Base-by-base conservation (phyloP, 129 eudicot genomes). In the Helianthus tuberosus region DNA sequence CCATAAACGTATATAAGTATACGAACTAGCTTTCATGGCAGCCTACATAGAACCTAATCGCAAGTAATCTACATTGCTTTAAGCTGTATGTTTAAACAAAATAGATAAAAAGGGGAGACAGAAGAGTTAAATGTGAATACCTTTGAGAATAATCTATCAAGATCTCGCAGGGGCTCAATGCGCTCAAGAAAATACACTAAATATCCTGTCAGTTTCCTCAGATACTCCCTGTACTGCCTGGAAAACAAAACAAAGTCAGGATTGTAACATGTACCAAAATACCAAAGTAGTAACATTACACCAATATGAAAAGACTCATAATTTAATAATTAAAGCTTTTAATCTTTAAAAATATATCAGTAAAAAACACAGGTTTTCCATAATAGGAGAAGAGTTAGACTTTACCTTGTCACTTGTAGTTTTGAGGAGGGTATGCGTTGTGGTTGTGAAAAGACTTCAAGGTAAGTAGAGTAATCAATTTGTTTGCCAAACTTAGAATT, bases 101-200 rank as follows among this genome's bases (percentile, higher is more conserved):
- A 6, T 5, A 15, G 59, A 15, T 6, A 52, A 52, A 66, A 63
- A 10, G 9, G 23, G 35, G 66, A 46, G n/a, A 14, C 14, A 27
- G n/a, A 50, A 27, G 35, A 14, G 15, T 51, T 20, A n/a, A 5
- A 29, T 47, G 20, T 67, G 12, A 71, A 32, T 25, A 89, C 98
- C 96, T 93, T 93, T 43, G 91, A 90, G 81, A 90, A 90, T 77
- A 90, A 88, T 85, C 96, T 86, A 48, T 88, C 97, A 58, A 93
- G 87, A 79, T 93, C 98, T 83, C 88, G 86, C 81, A 93, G 79
- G 57, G 98, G 98, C 77, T 93, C 98, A 53, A 96, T 88, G 70
- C 98, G 89, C 86, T 86, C 96, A 75, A 90, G 66, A 64, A 90
- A 93, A 46, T 79, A 86, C 64, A 86, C 72, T 58, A 93, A 84